A percentile compares a stretch with the other conserved stretches of the same genome.
Evolutionary conservation across 352 stramenopile genomes (phyloP).

Genomic region (Phytopythium mirpurense): DNA sequence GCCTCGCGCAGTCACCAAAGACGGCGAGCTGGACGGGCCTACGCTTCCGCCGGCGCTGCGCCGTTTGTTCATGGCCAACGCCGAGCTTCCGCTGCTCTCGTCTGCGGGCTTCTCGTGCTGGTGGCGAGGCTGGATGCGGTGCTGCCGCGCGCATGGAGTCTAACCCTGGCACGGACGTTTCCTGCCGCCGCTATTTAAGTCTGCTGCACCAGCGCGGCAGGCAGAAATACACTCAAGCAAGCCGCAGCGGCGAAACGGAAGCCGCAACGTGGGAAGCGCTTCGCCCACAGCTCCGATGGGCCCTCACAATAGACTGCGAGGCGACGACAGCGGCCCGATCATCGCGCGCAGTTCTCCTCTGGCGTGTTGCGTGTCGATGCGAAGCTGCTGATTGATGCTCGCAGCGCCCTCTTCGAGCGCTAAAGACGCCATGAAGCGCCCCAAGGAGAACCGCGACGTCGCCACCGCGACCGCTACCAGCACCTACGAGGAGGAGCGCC

Average conservation of each 20-base stretch:
- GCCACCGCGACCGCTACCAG: neutral
- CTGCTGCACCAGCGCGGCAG: neutral
- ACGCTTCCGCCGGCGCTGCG: neutral
- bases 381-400: neutral
- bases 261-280: neutral
- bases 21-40: neutral
- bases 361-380: neutral
- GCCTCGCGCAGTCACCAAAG: neutral
- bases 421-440: constrained; percentile 11
- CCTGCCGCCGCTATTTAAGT: neutral
- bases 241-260: neutral
- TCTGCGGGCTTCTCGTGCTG: neutral
- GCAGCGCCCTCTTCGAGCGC: no score
- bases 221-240: neutral
- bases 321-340: neutral
- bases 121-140: no score
- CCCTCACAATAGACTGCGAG: neutral
- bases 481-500: constrained; percentile 15
- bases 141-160: neutral
- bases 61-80: constrained; percentile 18
- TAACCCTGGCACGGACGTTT: neutral
- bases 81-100: neutral
- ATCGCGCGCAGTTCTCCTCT: neutral
- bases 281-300: no score
- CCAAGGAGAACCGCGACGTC: neutral